Base-by-base conservation (phyloP, 2,329 filamentous ascomycete genomes). In the Dothiorella sarmentorum region DNA sequence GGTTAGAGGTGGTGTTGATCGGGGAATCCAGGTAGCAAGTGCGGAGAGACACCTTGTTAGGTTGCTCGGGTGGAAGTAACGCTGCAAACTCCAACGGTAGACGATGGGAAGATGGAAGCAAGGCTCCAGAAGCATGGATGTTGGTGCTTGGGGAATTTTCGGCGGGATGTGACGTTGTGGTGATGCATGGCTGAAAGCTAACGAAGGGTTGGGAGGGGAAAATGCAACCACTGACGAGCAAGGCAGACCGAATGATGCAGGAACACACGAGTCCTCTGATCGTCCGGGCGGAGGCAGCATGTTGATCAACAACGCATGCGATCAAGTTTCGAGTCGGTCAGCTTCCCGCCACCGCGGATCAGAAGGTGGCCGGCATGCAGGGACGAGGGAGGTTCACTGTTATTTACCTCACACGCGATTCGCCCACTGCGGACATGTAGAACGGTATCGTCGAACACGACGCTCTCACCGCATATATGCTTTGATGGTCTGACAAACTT, bases 301-400 rank as follows among this genome's bases (percentile, higher is more conserved):
- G 49, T 40, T 53, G 49, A 53, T 53, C 49, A 53, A 29, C 49
- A 53, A 18, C 49, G 49, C 49, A 53, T 53, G 49, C 49, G 20
- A 40, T 17, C 49, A 29, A 37, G 22, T 31, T 53, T 40, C 49
- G 35, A 53, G 49, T 53, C 49, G 49, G 49, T 53, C 49, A 53
- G 22, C 15, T 15, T 53, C 15, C 49, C 49, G 49, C 49, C 33
- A 35, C 49, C 49, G 49, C 49, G 49, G 49, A 24, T 24, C 33
- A 3, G 35, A 24, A 6, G 29, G 29, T 9, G 15, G 29, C 29
- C 15, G 27, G 27, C 7, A 2, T 9, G 11, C 49, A 15, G 33
- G 33, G 33, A 26, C 26, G 13, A 17, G 22, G 18, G 31, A 20
- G 20, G 29, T 31, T 9, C 29, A 13, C 18, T 38, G 31, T 20